phyloP scores from a whole-genome alignment of 2,329 filamentous ascomycete genomes.

The Fusarium coffeatum region DNA sequence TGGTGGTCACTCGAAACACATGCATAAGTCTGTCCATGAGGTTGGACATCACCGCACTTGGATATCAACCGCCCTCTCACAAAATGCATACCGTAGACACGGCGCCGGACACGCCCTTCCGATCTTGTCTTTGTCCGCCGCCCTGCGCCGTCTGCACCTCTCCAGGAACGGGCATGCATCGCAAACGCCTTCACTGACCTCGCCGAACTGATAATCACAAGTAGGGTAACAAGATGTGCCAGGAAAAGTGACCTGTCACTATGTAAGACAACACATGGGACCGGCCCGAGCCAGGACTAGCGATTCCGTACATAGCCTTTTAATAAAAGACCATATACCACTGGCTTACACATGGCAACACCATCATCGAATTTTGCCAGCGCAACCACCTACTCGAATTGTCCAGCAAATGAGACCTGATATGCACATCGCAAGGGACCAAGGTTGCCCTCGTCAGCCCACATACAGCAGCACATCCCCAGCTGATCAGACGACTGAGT shows the following conservation, averaged over 20 bases:
- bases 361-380: slow-evolving; percentile 33
- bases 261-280: slow-evolving; percentile 46
- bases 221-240: slow-evolving; percentile 30
- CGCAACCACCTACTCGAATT: slow-evolving; percentile 26
- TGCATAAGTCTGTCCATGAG: slow-evolving; percentile 23
- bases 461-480: slow-evolving; percentile 32
- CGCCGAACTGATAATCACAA: slow-evolving; percentile 24
- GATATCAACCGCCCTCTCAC: not conserved
- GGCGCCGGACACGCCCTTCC: slow-evolving; percentile 25
- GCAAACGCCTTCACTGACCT: slow-evolving; percentile 27
- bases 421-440: slow-evolving; percentile 1
- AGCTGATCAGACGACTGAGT: slow-evolving; percentile 33
- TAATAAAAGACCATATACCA: slow-evolving; percentile 8
- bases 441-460: slow-evolving; percentile 41
- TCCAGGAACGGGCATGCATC: slow-evolving; percentile 35
- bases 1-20: slow-evolving; percentile 16
- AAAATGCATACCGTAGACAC: slow-evolving; percentile 20
- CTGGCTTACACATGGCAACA: slow-evolving; percentile 28
- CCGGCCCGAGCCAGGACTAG: slow-evolving; percentile 45
- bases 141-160: slow-evolving; percentile 33
- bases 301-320: slow-evolving; percentile 20
- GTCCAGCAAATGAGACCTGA: slow-evolving; percentile 18
- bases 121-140: slow-evolving; percentile 30
- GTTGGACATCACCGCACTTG: slow-evolving; percentile 21
- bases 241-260: slow-evolving; percentile 42